Evolutionary conservation across 371 early-diverging fungal species (phyloP), one percentile per base, ranked within the genome.

Genomic region (Dichotomocladium elegans): DNA sequence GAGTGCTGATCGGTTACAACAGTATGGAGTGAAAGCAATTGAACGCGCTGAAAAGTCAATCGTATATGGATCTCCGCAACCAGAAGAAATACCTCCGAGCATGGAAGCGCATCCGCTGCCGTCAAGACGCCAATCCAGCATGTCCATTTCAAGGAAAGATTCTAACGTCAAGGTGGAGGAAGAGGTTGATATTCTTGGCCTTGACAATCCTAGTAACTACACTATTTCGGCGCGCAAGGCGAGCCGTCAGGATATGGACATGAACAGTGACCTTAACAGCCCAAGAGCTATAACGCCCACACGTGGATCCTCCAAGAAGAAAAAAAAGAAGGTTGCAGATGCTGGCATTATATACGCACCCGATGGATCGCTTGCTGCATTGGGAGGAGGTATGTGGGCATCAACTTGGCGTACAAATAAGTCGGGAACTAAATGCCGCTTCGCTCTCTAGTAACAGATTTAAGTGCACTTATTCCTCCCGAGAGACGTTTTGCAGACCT

Each of bases 1-100:
- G 48, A 78, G 69, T 46, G 89, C 91, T 0, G 87, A 87, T 26
- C 81, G 81, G 55, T 53, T 91, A 3, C 70, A 74, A 44, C 72
- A 79, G 1, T 79, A 72, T 52, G 86, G 87, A 3, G 45, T 61
- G 3, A 74, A 74, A 33, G 63, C 82, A 4, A 81, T 88, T 57
- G 86, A 84, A 43, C 65, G 83, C 11, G 85, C 85, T 27, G 69
- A 68, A 25, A 74, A 76, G 28, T 63, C 72, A 0, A 60, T 76
- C 31, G 69, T 67, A n/a, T 76, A 80, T 41, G 74, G 68, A 37
- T 46, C 60, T 50, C 29, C 66, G 0, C 22, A 45, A 2, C 43
- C 62, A 11, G 33, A 56, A 3, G 49, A 51, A 4, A 15, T 4
- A 11, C 28, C 47, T 19, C 49, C 35, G 24, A 25, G 19, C 14